Percentiles rank a stretch among this genome's conserved stretches.
phyloP scores from a whole-genome alignment of 148 eudicot genomes.

The Rhododendron henanense region DNA sequence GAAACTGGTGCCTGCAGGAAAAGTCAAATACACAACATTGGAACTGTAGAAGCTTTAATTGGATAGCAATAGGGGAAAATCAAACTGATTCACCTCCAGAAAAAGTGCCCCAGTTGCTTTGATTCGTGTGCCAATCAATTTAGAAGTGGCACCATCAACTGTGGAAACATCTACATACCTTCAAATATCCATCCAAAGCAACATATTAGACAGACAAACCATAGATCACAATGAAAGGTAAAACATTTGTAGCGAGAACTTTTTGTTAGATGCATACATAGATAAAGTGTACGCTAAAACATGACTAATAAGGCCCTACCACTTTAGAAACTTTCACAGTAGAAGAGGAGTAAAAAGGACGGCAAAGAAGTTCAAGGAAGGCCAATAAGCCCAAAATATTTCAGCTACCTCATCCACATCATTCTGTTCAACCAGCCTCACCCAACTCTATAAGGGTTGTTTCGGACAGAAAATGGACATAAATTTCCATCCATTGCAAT shows the following conservation, averaged over 20 bases:
- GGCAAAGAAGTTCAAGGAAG: neutral
- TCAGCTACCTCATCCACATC: neutral
- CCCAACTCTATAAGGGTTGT: neutral
- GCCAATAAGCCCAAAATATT: neutral
- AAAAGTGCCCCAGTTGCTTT: constrained; percentile 80
- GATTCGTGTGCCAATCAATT: constrained; percentile 52
- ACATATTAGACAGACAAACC: neutral
- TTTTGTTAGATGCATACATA: neutral
- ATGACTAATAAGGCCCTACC: neutral
- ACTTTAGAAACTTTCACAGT: neutral
- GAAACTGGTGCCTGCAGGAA: constrained; percentile 86
- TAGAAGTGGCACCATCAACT: constrained; percentile 80
- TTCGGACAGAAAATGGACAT: neutral
- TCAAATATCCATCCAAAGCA: constrained; percentile 22
- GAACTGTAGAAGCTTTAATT: neutral
- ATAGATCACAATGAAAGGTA: neutral
- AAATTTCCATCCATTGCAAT: neutral
- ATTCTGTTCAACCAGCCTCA: neutral
- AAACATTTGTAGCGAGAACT: neutral
- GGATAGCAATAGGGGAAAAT: neutral
- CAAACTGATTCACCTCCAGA: constrained; percentile 59
- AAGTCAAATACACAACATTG: neutral
- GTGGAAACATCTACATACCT: constrained; percentile 96
- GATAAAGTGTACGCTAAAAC: neutral
- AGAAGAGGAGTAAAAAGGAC: neutral